Percentiles rank a stretch among this genome's conserved stretches.
phyloP scores from a whole-genome alignment of 768 basidiomycete species.

The Pisolithus tinctorius region DNA sequence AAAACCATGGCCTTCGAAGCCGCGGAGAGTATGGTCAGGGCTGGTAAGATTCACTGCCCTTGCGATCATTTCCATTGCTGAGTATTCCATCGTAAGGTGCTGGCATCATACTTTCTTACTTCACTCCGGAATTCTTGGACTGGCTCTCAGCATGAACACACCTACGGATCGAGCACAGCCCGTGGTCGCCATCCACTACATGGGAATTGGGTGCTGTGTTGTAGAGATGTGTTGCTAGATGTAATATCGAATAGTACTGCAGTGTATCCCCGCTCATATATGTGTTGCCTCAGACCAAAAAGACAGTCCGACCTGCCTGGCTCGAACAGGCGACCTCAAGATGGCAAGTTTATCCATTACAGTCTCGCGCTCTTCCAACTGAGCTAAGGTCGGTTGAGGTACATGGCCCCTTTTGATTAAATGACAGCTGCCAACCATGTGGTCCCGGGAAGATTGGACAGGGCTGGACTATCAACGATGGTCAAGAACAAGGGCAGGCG shows the following conservation, averaged over 20 bases:
- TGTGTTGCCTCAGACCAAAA: background rate
- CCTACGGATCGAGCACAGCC: background rate
- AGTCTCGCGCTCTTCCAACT: constrained; percentile 48
- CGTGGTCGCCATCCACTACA: background rate
- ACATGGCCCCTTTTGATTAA: background rate
- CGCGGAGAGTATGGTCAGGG: constrained; percentile 85
- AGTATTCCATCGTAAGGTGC: constrained; percentile 52
- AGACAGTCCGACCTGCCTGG: constrained; percentile 31
- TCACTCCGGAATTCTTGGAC: constrained; percentile 93
- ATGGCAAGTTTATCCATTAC: constrained; percentile 29
- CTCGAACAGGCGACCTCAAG: constrained; percentile 42
- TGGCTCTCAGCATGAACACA: constrained; percentile 47
- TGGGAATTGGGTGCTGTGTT: background rate
- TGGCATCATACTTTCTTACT: constrained; percentile 88
- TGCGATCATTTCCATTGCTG: background rate
- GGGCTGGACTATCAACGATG: constrained; percentile 33
- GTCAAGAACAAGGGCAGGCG: constrained; percentile 52
- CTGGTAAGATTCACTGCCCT: constrained; percentile 46
- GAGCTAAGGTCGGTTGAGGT: constrained; percentile 26
- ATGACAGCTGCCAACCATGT: constrained; percentile 16
- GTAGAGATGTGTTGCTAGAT: background rate
- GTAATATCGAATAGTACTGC: background rate
- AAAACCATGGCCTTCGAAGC: constrained; percentile 93
- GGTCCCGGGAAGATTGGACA: background rate
- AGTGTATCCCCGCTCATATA: background rate